Base-by-base conservation (phyloP, 2,329 filamentous ascomycete species). In the Aspergillus aculeatinus region DNA sequence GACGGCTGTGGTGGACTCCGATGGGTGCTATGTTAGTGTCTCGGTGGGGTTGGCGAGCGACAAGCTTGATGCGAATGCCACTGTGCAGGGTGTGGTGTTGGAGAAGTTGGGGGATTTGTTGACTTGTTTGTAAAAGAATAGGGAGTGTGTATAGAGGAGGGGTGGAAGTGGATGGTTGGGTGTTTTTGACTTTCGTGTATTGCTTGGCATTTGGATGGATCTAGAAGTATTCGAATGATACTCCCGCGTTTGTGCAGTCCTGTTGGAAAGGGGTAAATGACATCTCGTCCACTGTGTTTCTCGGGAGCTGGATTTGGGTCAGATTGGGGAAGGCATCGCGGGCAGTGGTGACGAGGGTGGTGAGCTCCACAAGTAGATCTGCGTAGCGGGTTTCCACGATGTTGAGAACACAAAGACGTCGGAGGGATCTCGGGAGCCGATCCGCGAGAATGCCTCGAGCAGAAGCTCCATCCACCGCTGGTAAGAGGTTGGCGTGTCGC, bases 1-100 rank as follows among this genome's bases (percentile, higher is more conserved):
- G 77, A 73, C 73, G 0, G 75, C 76, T 3, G 84, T 90, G 0
- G 74, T 83, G 3, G 65, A 77, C 2, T 74, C 77, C 2, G 75
- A 72, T 1, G 84, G 83, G 0, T 91, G 88, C 69, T 85, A 82
- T 71, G 83, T 84, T 19, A 84, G 85, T 47, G 79, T 91, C 49
- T 89, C 86, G 63, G 82, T 89, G 4, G 88, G 85, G 0, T 77
- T 84, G 66, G 83, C 86, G 11, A 74, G 71, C 2, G 82, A 85
- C 60, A 90, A 89, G 81, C 80, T 79, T 1, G 88, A 87, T 54
- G 84, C 82, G 0, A 70, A 80, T 60, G 80, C 80, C 48, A 80
- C 76, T 2, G 71, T 77, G 68, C 85, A 88, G 76, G 76, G 70
- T 3, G 69, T 77, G 25, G 84, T 87, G 49, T 59, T 83, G 63